phyloP scores from a whole-genome alignment of 225 moss, liverwort and hornwort genomes.

The Marchantia polymorpha region DNA sequence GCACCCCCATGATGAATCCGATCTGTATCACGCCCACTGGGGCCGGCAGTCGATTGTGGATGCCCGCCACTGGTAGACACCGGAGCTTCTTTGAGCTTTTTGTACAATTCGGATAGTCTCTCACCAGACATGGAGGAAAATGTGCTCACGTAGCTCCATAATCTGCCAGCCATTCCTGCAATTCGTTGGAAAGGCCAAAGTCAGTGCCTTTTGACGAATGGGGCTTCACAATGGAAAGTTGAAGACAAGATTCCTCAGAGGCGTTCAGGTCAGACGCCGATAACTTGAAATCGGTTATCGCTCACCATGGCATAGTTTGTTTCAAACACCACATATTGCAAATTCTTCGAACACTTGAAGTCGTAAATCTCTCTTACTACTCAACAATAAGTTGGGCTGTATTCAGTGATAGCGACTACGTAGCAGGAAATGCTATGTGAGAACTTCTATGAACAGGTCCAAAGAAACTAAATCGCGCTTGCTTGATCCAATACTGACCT shows the following conservation, averaged over 20 bases:
- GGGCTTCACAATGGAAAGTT: too few relatives aligned
- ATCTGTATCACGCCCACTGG: constrained; percentile 55
- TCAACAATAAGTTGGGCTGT: too few relatives aligned
- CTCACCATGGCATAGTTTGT: background rate
- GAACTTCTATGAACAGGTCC: too few relatives aligned
- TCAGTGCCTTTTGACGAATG: background rate
- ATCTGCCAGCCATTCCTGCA: constrained; percentile 89
- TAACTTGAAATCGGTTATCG: background rate
- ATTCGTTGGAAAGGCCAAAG: background rate
- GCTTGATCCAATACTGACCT: too few relatives aligned
- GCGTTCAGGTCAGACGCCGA: too few relatives aligned
- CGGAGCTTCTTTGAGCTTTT: constrained; percentile 59
- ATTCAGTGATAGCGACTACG: too few relatives aligned
- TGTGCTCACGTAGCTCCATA: constrained; percentile 97
- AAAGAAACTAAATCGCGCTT: too few relatives aligned
- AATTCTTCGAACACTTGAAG: background rate
- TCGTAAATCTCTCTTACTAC: too few relatives aligned
- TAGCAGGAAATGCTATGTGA: too few relatives aligned
- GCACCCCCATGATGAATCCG: constrained; percentile 53
- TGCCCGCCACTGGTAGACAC: constrained; percentile 42
- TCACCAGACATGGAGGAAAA: constrained; percentile 86
- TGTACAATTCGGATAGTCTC: constrained; percentile 80
- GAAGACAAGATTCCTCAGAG: too few relatives aligned
- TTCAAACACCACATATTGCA: background rate
- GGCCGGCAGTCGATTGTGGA: constrained; percentile 38